Evolutionary conservation across 768 basidiomycete genomes (phyloP).

Genomic region (Auricularia auricula-judae): DNA sequence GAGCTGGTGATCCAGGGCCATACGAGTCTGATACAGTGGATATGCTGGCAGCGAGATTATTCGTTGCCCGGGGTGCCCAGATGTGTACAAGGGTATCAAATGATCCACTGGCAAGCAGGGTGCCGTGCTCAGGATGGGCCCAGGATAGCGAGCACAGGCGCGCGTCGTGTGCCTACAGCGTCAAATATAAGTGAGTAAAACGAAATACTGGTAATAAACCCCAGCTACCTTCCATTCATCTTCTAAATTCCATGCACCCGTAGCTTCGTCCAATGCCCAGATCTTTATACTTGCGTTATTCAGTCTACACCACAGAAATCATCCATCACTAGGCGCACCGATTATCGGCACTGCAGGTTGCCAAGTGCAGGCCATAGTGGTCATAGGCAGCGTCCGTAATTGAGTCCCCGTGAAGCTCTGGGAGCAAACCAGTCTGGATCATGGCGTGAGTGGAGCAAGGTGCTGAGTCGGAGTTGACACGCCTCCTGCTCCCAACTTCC

Average conservation of each 20-base stretch:
- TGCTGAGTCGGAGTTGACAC: too few species aligned
- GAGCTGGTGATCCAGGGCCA: constrained; percentile 15
- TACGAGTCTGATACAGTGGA: neutral
- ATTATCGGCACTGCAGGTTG: constrained; percentile 76
- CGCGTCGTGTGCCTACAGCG: constrained; percentile 77
- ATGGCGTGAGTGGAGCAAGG: neutral
- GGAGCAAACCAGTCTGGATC: neutral
- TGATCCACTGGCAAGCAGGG: constrained; percentile 73
- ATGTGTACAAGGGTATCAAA: constrained; percentile 90
- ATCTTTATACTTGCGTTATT: constrained; percentile 59
- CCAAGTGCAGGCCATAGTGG: constrained; percentile 78
- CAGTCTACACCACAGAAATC: neutral
- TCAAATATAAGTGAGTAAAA: neutral
- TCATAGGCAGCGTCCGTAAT: constrained; percentile 66
- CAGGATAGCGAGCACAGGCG: constrained; percentile 74
- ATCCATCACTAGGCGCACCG: constrained; percentile 31
- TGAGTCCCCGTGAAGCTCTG: neutral
- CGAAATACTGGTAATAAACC: constrained; percentile 9
- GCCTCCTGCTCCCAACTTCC: too few species aligned
- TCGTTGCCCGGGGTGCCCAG: constrained; percentile 58
- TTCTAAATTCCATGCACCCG: constrained; percentile 65
- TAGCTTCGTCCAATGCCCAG: constrained; percentile 66
- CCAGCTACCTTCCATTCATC: constrained; percentile 78
- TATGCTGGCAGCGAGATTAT: constrained; percentile 5
- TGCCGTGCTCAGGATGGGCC: constrained; percentile 90